phyloP scores from a whole-genome alignment of 345 rosid species.

The Populus euphratica region DNA sequence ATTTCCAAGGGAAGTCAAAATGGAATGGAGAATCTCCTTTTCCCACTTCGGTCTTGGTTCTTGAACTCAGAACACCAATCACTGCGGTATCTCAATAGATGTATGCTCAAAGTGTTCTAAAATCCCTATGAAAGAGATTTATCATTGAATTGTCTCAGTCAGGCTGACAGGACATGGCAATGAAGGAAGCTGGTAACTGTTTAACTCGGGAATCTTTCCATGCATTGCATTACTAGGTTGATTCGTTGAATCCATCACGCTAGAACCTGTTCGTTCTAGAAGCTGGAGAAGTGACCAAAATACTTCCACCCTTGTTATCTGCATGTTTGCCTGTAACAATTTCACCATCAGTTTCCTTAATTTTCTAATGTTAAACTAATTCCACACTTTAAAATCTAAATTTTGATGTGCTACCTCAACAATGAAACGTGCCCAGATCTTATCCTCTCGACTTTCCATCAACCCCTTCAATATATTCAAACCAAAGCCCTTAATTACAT shows the following conservation, averaged over 20 bases:
- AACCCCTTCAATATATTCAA: conserved; percentile 76
- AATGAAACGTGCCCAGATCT: conserved; percentile 77
- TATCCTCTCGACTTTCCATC: conserved; percentile 56
- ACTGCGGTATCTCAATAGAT: conserved; percentile 3
- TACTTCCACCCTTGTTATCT: conserved; percentile 64
- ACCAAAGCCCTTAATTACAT: conserved; percentile 63
- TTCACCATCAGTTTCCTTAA: conserved; percentile 5
- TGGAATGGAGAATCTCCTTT: neutral
- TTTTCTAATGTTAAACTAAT: neutral
- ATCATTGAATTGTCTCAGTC: conserved; percentile 13
- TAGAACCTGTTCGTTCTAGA: conserved; percentile 41
- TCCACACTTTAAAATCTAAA: neutral
- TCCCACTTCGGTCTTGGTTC: neutral
- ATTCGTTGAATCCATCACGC: conserved; percentile 27
- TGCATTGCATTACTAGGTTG: conserved; percentile 26
- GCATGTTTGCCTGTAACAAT: conserved; percentile 50
- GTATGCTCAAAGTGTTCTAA: conserved; percentile 15
- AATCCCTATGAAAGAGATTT: neutral
- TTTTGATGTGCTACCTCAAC: conserved; percentile 52
- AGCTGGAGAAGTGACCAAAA: conserved; percentile 80
- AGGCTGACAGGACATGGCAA: conserved; percentile 20
- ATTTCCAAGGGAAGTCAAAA: neutral
- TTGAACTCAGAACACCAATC: conserved; percentile 14
- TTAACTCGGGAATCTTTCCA: conserved; percentile 25
- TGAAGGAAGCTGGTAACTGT: conserved; percentile 30